These are phyloP conservation scores for Podospora fimiseda DNA, from an alignment of 495 filamentous ascomycete genomes.

Conservation along the genomic window DNA sequence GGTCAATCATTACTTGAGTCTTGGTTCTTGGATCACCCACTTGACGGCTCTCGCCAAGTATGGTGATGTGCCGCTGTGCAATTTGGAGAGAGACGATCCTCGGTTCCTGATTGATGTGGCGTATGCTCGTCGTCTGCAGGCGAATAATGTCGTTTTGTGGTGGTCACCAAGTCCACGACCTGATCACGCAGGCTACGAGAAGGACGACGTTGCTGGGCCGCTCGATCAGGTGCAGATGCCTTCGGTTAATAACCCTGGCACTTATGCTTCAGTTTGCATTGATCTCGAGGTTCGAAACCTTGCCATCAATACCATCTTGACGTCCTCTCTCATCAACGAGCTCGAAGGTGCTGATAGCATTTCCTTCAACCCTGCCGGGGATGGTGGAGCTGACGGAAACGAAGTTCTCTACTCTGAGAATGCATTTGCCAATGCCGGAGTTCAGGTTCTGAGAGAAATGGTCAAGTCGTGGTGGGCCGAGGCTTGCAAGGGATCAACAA, in stretches of 20 bases:
- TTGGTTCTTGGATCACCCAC: conserved; percentile 88
- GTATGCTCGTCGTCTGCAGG: conserved; percentile 83
- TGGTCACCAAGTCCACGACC: conserved; percentile 83
- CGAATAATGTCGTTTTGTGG: conserved; percentile 95
- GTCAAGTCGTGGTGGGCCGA: conserved; percentile 98
- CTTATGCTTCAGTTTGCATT: conserved; percentile 94
- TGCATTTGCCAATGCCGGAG: conserved; percentile 85
- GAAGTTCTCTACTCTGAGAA: conserved; percentile 81
- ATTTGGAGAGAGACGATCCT: conserved; percentile 89
- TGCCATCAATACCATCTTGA: conserved; percentile 95
- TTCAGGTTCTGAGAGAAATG: conserved; percentile 90
- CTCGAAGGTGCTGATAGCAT: conserved; percentile 81
- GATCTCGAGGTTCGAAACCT: conserved; percentile 91
- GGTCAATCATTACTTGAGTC: conserved; percentile 80
- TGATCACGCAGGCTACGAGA: conserved; percentile 94
- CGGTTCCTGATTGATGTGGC: conserved; percentile 91
- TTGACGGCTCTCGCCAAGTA: conserved; percentile 81
- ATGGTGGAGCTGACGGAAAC: conserved; percentile 44
- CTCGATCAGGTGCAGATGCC: conserved; percentile 94
- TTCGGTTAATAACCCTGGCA: conserved; percentile 81
- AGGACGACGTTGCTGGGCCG: conserved; percentile 76
- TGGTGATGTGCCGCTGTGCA: conserved; percentile 90
- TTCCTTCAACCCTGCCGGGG: conserved; percentile 71
- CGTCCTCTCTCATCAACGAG: conserved; percentile 95
- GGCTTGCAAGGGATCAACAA: conserved; percentile 80